phyloP scores from a whole-genome alignment of 2,329 filamentous ascomycete species.

The Sphaerostilbella broomeana region DNA sequence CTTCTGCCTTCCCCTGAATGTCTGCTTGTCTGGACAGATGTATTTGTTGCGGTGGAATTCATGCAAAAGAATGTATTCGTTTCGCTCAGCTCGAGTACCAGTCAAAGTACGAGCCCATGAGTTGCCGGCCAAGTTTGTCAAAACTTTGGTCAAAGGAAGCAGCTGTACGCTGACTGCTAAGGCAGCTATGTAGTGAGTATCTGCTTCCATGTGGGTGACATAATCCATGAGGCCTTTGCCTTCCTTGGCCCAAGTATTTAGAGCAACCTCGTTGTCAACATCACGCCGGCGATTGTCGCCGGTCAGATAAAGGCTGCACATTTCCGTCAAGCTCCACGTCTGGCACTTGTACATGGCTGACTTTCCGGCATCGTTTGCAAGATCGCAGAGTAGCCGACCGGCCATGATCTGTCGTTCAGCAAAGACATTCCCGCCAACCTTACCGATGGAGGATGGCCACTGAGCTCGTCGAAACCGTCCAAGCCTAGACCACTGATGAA shows the following conservation, averaged over 20 bases:
- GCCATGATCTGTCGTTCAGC: conserved; percentile 84
- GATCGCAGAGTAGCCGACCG: conserved; percentile 84
- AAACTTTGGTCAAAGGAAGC: conserved; percentile 84
- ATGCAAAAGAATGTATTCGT: conserved; percentile 97
- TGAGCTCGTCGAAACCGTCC: conserved; percentile 75
- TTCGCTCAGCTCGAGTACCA: conserved; percentile 91
- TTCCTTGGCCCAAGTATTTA: conserved; percentile 74
- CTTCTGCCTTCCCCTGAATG: conserved; percentile 67
- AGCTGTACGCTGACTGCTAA: conserved; percentile 85
- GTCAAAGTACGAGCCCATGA: conserved; percentile 96
- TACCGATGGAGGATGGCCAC: conserved; percentile 84
- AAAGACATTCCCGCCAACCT: conserved; percentile 83
- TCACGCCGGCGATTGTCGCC: conserved; percentile 69
- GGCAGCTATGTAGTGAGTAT: conserved; percentile 93
- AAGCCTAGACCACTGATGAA: conserved; percentile 88
- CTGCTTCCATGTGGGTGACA: conserved; percentile 85
- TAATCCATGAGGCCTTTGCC: conserved; percentile 89
- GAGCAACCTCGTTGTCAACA: conserved; percentile 77
- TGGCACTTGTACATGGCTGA: conserved; percentile 96
- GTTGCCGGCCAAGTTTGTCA: conserved; percentile 95
- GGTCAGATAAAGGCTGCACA: conserved; percentile 85
- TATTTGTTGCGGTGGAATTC: conserved; percentile 97
- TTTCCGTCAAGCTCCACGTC: conserved; percentile 95
- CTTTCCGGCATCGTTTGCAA: conserved; percentile 95
- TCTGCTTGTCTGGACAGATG: conserved; percentile 93